Base-by-base conservation (phyloP, 306 rosid genomes). In the Corylus heterophylla region DNA sequence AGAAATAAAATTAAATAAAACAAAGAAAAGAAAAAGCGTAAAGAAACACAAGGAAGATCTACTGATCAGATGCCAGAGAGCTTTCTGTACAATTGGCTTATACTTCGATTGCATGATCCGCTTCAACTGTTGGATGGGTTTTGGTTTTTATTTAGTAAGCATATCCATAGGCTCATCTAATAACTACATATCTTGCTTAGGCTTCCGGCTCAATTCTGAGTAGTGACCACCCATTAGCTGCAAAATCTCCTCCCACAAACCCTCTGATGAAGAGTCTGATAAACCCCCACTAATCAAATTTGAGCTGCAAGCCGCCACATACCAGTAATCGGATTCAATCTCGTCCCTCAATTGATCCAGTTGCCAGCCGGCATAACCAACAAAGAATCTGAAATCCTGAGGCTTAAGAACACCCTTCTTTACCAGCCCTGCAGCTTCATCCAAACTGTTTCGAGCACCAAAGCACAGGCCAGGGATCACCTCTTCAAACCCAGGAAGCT, bases 281-380 rank as follows among this genome's bases (percentile, higher is more conserved):
- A 86, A 80, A 81, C 82, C 85, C 75, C 83, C 89, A 49, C 77
- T 72, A 7, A 96, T 89, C 87, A 96, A 85, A 85, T 88, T 89
- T 20, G 97, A 90, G 92, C 99, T 93, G 84, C 99, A 93, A 35
- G 99, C 97, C 81, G 98, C 98, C 39, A 93, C 99, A 74, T 90
- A 71, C 99, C 99, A 96, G 83, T 91, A 96, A 81, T 96, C 84
- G 12, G 97, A 88, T 73, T 91, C 96, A 52, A 96, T 96, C 89
- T 96, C 99, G 78, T 93, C 98, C 79, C 90, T 80, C 96, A 96
- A 74, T 80, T 93, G 99, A 82, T 96, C 97, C 76, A 88, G 82
- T 83, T 93, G 96, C 99, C 99, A 96, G 83, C 99, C 99, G n/a
- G 99, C 97, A 81, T 96, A 96, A 66, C 99, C 99, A 48, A 90